Evolutionary conservation across 1,284 basidiomycete species (phyloP), one percentile per base, ranked within the genome.

Genomic region (Sporisorium exsertum): DNA sequence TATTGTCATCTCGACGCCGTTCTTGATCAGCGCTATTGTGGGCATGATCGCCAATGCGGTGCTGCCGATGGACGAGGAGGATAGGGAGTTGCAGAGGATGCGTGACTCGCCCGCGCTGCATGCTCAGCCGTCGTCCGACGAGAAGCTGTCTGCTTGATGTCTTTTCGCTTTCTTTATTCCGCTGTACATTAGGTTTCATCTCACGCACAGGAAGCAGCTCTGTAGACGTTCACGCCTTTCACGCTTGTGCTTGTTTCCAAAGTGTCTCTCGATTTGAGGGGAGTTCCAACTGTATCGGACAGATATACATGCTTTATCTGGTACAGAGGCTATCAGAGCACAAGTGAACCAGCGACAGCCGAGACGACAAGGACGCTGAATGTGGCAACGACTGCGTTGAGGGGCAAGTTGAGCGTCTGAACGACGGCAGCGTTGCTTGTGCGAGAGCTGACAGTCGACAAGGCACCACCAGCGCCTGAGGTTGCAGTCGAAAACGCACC

Each of bases 1-100:
- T 27, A 94, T 94, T 77, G 86, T 94, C 16, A 85, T 94, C 12
- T 62, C 54, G 20, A 79, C 75, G 29, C 24, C 77, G 89, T 92
- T 92, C 86, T 86, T 94, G 57, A 87, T 89, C 42, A 87, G 91
- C 0, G 92, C 91, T 26, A 83, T 93, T 61, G 88, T 65, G 4
- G 80, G 80, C 9, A 73, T 80, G 56, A 58, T 83, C 5, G 73
- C 73, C 0, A 83, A 83, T 45, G 59, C 58, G 10, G 58, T 82
- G 20, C 55, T 83, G 54, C 81, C 81, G 8, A 40, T 74, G 49
- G 81, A 83, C 40, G 64, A 60, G 35, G 81, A 80, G 58, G 81
- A 83, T 26, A 57, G 68, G 20, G n/a, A 43, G 50, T 22, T 65
- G 22, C 63, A 62, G 37, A 37, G 63, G 4, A 16, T 55, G 20